These are phyloP conservation scores for Hypoxylon sp. DNA, from an alignment of 2,329 filamentous ascomycete genomes.

Conservation along the genomic window DNA sequence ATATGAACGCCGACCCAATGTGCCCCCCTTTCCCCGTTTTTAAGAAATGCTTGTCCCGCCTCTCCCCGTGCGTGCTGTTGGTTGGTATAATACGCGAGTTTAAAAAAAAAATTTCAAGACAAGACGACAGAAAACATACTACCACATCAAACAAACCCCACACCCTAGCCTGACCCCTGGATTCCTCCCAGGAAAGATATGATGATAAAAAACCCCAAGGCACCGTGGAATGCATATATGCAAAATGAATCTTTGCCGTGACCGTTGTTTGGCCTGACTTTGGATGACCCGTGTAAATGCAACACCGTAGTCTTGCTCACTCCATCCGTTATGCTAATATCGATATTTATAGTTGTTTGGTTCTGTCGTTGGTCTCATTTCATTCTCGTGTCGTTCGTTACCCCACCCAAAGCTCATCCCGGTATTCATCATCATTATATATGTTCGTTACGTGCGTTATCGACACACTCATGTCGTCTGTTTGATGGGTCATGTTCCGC, in stretches of 20 bases:
- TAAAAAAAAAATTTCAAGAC: background rate
- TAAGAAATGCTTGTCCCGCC: constrained; percentile 9
- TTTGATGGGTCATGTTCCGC: background rate
- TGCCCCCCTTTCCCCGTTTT: too few relatives aligned
- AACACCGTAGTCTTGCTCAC: background rate
- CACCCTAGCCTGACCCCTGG: too few relatives aligned
- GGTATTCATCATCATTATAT: background rate
- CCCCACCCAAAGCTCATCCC: background rate
- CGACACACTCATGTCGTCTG: too few relatives aligned
- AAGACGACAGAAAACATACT: too few relatives aligned
- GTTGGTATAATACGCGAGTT: constrained; percentile 6
- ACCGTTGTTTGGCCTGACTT: constrained; percentile 2
- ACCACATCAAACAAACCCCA: too few relatives aligned
- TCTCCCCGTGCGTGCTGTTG: constrained; percentile 4
- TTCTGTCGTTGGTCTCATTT: background rate
- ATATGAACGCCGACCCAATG: constrained; percentile 34
- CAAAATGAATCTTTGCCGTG: constrained; percentile 28
- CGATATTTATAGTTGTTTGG: background rate
- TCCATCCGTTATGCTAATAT: constrained; percentile 2
- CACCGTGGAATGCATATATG: constrained; percentile 27
- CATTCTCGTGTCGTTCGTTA: background rate
- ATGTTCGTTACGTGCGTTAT: background rate
- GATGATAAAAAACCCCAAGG: constrained; percentile 3
- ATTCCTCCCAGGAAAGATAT: too few relatives aligned
- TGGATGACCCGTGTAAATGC: constrained; percentile 13